Conservation (phyloP, 257 asterid genomes). For the Salvia rosmarinus region DNA sequence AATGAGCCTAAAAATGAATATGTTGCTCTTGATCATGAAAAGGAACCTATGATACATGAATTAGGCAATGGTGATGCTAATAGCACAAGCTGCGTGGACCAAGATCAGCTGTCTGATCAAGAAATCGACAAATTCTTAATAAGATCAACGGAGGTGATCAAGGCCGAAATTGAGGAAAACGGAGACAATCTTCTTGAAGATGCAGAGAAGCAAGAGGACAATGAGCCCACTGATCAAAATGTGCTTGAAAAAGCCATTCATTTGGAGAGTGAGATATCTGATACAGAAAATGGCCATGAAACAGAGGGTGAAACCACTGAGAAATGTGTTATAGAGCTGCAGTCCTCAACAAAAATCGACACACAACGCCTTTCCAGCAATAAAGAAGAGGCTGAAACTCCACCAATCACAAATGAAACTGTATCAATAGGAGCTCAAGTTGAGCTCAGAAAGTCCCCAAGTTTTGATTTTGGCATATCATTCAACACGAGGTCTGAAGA, state of each 20-base stretch:
- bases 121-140: slow-evolving; percentile 13
- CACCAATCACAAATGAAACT: neutral
- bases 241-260: slow-evolving; percentile 25
- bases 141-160: slow-evolving; percentile 11
- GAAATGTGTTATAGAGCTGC: neutral
- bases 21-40: slow-evolving; percentile 30
- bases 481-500: slow-evolving; percentile 47
- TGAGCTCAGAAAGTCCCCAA: slow-evolving; percentile 61
- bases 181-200: slow-evolving; percentile 25
- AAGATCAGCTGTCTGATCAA: slow-evolving; percentile 27
- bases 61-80: slow-evolving; percentile 27
- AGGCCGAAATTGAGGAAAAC: slow-evolving; percentile 13
- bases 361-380: slow-evolving; percentile 21
- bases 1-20: slow-evolving; percentile 23
- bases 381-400: slow-evolving; percentile 24
- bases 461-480: slow-evolving; percentile 64
- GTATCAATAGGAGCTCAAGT: neutral
- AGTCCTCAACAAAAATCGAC: slow-evolving; percentile 10
- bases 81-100: no score
- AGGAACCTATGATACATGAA: slow-evolving; percentile 16
- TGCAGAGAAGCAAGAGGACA: slow-evolving; percentile 20
- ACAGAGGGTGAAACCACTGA: neutral
- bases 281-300: slow-evolving; percentile 12
- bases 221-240: slow-evolving; percentile 10
- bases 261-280: slow-evolving; percentile 11